These are phyloP conservation scores for Lactarius hatsudake DNA, from an alignment of 768 basidiomycete genomes.

Conservation along the genomic window DNA sequence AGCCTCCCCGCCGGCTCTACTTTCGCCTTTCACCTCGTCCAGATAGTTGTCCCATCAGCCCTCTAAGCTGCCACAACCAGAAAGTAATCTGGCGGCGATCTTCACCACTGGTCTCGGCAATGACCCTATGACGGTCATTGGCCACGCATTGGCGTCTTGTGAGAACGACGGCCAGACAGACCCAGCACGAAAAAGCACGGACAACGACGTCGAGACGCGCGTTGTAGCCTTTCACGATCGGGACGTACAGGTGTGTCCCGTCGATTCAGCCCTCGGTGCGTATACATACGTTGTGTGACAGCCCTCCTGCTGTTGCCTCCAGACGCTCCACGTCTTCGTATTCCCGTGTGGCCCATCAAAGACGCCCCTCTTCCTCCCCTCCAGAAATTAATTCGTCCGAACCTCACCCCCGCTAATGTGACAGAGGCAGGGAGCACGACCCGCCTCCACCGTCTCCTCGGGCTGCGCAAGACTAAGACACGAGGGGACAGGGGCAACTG, in stretches of 20 bases:
- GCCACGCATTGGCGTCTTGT: no score
- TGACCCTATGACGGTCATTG: no score
- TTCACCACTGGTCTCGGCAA: background rate
- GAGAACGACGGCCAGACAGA: background rate
- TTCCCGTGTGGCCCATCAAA: background rate
- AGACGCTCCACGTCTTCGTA: background rate
- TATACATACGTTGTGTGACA: constrained; percentile 9
- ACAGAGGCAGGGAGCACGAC: background rate
- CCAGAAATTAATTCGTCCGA: background rate
- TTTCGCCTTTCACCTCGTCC: constrained; percentile 9
- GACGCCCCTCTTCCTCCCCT: constrained; percentile 13
- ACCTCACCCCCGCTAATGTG: background rate
- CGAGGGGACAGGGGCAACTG: background rate
- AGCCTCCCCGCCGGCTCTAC: background rate
- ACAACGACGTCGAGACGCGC: background rate
- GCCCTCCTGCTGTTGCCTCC: background rate
- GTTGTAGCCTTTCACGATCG: no score
- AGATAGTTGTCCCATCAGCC: background rate
- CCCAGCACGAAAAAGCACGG: background rate
- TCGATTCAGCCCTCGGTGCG: background rate
- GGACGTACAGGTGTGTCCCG: constrained; percentile 2
- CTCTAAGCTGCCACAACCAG: no score
- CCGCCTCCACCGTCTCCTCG: background rate
- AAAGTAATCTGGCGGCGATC: background rate
- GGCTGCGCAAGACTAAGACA: background rate